phyloP scores from a whole-genome alignment of 305 asterid species.

The Coffea humblotiana region DNA sequence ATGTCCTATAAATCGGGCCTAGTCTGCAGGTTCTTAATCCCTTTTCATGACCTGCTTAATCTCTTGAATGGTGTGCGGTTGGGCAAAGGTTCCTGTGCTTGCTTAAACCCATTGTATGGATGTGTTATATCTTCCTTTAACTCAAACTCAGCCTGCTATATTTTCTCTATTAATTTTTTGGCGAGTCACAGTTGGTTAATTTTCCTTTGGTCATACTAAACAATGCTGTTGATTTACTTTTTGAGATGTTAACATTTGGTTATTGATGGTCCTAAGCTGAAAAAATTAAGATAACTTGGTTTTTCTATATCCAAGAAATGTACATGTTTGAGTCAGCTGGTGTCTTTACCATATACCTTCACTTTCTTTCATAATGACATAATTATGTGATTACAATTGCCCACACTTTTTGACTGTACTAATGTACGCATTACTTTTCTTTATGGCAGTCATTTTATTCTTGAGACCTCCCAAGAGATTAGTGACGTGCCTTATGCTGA shows the following conservation, averaged over 20 bases:
- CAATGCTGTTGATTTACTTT: not conserved
- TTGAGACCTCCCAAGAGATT: constrained; percentile 82
- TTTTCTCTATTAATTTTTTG: not conserved
- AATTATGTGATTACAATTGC: not conserved
- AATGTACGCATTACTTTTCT: not conserved
- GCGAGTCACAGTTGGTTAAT: not conserved
- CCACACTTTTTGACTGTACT: constrained; percentile 6
- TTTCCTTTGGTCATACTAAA: not conserved
- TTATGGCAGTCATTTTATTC: constrained; percentile 65
- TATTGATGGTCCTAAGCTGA: not conserved
- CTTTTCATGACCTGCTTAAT: not conserved
- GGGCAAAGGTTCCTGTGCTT: too few relatives aligned
- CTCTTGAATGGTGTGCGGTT: not conserved
- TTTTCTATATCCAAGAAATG: not conserved
- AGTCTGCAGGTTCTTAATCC: not conserved
- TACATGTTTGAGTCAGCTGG: not conserved
- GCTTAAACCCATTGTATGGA: not conserved
- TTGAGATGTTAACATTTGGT: not conserved
- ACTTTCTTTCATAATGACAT: not conserved
- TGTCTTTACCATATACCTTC: not conserved
- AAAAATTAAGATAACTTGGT: not conserved
- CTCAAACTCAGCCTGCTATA: not conserved
- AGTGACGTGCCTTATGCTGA: constrained; percentile 88
- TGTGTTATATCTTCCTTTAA: not conserved
- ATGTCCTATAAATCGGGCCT: not conserved